Base-by-base conservation (phyloP, 345 rosid genomes). In the Luvunga scandens region DNA sequence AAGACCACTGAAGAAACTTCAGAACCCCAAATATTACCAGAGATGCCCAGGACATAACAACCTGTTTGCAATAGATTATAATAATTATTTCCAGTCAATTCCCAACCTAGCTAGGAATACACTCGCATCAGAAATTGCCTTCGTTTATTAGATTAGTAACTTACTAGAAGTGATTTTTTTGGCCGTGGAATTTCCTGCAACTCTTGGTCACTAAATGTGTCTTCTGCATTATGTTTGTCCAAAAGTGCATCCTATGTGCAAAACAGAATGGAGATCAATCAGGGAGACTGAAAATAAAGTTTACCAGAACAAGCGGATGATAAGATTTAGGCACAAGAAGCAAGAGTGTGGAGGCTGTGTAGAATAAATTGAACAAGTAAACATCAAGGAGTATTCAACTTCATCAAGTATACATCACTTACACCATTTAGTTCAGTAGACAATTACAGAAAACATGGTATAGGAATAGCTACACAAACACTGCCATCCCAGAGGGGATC, bases 161-260 rank as follows among this genome's bases (percentile, higher is more conserved):
- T 87, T 60, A 96, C 99, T 75, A 88, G 61, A 45, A 96, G 88
- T 30, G 98, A 85, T 83, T 87, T 96, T 31, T 82, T 71, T 25
- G 98, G 95, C 68, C 97, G 91, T 64, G 93, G 88, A 66, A 83
- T 82, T 78, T 93, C 87, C 81, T 83, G 97, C 75, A 86, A 86
- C 75, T 90, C 91, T 64, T 78, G 85, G 75, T 86, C 92, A 45
- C 87, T 85, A 81, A 96, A 94, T 28, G 89, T 90, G 85, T 88
- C 94, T 60, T 81, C 90, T 7, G 87, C 87, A 50, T 76, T 74
- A 87, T 91, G 91, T 83, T 86, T 91, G 88, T 94, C 99, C 86
- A 96, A 82, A 76, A 91, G 53, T 39, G 87, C 88, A 74, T 96
- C 99, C 99, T 77, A n/a, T 19, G 36, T 39, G 18, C 62, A 60